Base-by-base conservation (phyloP, 176 grass and related monocot genomes). In the Musa beccarii region DNA sequence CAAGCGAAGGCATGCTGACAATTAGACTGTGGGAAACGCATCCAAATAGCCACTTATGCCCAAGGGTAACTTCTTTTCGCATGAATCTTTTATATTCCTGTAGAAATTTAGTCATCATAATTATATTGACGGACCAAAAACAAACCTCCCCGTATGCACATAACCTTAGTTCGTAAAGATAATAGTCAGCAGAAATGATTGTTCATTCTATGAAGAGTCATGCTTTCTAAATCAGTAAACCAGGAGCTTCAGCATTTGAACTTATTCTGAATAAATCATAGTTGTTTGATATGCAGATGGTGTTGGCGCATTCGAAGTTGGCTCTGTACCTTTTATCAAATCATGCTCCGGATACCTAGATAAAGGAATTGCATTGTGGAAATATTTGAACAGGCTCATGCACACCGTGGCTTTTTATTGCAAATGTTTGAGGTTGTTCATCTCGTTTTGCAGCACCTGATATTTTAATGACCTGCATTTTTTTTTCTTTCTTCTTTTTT, bases 1-100 rank as follows among this genome's bases (percentile, higher is more conserved):
- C 59, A 96, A 90, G 72, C 85, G 89, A 22, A 76, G 89, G 15
- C 93, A 92, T 78, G 83, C 81, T 72, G 87, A 93, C 20, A 88
- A 97, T 52, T 89, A 87, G 63, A 85, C n/a, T 61, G 5, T 2
- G 21, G n/a, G 16, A 19, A n/a, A n/a, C 17, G 22, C n/a, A 61
- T 20, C 17, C 1, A 20, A 16, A 1, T 57, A n/a, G 57, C 57
- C 6, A 61, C 57, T 61, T 17, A 61, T 61, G 57, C 6, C n/a
- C 19, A 61, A 61, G 57, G 34, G 57, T 61, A 61, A n/a, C 13
- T 15, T 21, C 57, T 61, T 20, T 17, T 61, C 57, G 21, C 57
- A 20, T n/a, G 57, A 61, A 61, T 61, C 57, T 19, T 61, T 17
- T 61, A 17, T 61, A n/a, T 61, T 7, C 57, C 6, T 17, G 2